Conservation (phyloP, 2,329 filamentous ascomycete genomes). For the Didymella segeticola region DNA sequence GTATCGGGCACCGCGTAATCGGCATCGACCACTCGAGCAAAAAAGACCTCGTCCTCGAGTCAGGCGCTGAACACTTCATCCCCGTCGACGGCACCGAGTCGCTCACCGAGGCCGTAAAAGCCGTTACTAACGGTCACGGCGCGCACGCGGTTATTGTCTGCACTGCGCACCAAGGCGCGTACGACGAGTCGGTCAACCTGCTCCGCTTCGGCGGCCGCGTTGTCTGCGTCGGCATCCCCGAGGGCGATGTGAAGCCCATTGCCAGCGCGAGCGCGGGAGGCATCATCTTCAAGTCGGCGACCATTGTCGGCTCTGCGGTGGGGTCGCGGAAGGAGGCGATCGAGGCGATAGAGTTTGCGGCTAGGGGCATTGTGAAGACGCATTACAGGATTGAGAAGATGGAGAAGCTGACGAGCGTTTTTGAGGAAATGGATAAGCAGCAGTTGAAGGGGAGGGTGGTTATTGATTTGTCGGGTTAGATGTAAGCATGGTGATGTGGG, state of each 20-base stretch:
- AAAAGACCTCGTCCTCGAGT: conserved; percentile 65
- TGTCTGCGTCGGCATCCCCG: conserved; percentile 57
- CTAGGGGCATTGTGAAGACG: conserved; percentile 53
- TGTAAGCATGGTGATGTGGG: too few species aligned
- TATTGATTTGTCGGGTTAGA: conserved; percentile 47
- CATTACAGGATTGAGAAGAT: conserved; percentile 56
- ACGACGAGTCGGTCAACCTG: conserved; percentile 50
- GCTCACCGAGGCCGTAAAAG: conserved; percentile 62
- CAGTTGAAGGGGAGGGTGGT: conserved; percentile 57
- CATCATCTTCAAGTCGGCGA: conserved; percentile 52
- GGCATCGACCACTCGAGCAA: conserved; percentile 71
- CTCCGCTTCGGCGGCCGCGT: conserved; percentile 55
- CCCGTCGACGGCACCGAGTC: conserved; percentile 63
- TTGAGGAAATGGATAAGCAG: conserved; percentile 56
- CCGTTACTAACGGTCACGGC: conserved; percentile 64
- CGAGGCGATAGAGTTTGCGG: conserved; percentile 56
- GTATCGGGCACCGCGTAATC: conserved; percentile 69
- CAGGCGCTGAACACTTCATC: conserved; percentile 71
- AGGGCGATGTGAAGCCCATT: conserved; percentile 56
- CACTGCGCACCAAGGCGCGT: conserved; percentile 57
- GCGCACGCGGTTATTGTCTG: conserved; percentile 67
- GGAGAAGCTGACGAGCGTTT: conserved; percentile 55
- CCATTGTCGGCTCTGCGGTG: conserved; percentile 56
- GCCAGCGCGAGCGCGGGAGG: conserved; percentile 50
- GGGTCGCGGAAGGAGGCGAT: conserved; percentile 57